phyloP scores from a whole-genome alignment of 768 basidiomycete genomes.

The Mycena belliarum region DNA sequence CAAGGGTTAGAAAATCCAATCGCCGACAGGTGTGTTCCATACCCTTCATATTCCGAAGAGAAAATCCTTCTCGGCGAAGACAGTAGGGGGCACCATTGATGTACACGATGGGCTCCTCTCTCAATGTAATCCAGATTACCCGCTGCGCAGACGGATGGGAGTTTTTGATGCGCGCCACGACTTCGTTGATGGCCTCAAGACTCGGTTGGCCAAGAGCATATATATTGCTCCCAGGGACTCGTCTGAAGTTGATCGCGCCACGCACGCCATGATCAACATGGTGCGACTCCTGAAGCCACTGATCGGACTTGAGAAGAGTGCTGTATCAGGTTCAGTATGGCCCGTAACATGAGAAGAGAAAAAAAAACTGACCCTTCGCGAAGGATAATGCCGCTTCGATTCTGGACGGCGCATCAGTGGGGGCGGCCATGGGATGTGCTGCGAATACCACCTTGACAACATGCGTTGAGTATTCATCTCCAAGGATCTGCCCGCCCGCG shows the following conservation, averaged over 20 bases:
- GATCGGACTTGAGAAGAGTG: slow-evolving; percentile 89
- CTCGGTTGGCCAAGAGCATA: slow-evolving; percentile 96
- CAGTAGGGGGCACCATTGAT: slow-evolving; percentile 94
- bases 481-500: slow-evolving; percentile 81
- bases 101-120: slow-evolving; percentile 90
- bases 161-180: slow-evolving; percentile 63
- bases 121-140: slow-evolving; percentile 89
- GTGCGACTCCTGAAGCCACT: slow-evolving; percentile 79
- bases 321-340: slow-evolving; percentile 35
- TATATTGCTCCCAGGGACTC: slow-evolving; percentile 75
- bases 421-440: background rate
- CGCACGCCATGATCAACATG: slow-evolving; percentile 69
- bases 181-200: slow-evolving; percentile 80
- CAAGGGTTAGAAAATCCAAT: background rate
- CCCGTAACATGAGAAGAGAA: background rate
- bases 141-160: slow-evolving; percentile 60
- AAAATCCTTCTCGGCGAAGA: slow-evolving; percentile 79
- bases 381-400: slow-evolving; percentile 91
- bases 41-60: slow-evolving; percentile 95
- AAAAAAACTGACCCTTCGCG: slow-evolving; percentile 66
- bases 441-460: slow-evolving; percentile 70
- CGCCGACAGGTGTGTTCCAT: background rate
- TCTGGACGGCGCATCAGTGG: slow-evolving; percentile 40
- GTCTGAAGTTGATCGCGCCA: slow-evolving; percentile 95
- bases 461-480: slow-evolving; percentile 94